These are phyloP conservation scores for Protomyces arabidopsidicola DNA, from an alignment of 1,139 yeast genomes.

Conservation along the genomic window DNA sequence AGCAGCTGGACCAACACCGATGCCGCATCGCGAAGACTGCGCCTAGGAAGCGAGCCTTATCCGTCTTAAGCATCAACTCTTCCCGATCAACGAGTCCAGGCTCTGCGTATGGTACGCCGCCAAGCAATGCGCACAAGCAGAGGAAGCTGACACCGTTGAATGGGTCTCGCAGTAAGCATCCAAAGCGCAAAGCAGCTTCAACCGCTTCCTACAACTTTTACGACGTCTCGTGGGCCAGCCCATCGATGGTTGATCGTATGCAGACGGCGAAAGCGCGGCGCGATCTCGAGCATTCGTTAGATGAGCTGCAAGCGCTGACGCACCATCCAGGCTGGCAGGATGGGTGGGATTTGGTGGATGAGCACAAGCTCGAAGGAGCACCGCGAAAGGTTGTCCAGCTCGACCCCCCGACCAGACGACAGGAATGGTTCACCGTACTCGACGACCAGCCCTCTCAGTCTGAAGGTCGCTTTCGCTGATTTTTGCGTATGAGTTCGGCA, in stretches of 20 bases:
- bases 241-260: not conserved
- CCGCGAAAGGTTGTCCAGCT: not conserved
- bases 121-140: too few species aligned
- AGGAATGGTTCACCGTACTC: not conserved
- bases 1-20: too few species aligned
- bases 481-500: constrained; percentile 3
- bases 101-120: too few species aligned
- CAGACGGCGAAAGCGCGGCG: not conserved
- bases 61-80: too few species aligned
- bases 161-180: not conserved
- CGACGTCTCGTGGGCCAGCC: not conserved
- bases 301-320: constrained; percentile 70
- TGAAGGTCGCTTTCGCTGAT: not conserved
- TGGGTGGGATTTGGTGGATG: constrained; percentile 78
- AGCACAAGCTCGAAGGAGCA: constrained; percentile 42
- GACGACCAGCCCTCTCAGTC: not conserved
- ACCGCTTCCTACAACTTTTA: not conserved
- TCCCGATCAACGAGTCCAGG: too few species aligned
- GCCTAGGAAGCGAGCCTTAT: too few species aligned
- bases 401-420: not conserved
- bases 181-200: not conserved
- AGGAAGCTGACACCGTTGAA: too few species aligned
- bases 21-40: too few species aligned
- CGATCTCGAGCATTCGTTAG: not conserved
- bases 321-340: constrained; percentile 57